Evolutionary conservation across 192 early-diverging fungal species (phyloP).

Genomic region (Ambispora gerdemannii): DNA sequence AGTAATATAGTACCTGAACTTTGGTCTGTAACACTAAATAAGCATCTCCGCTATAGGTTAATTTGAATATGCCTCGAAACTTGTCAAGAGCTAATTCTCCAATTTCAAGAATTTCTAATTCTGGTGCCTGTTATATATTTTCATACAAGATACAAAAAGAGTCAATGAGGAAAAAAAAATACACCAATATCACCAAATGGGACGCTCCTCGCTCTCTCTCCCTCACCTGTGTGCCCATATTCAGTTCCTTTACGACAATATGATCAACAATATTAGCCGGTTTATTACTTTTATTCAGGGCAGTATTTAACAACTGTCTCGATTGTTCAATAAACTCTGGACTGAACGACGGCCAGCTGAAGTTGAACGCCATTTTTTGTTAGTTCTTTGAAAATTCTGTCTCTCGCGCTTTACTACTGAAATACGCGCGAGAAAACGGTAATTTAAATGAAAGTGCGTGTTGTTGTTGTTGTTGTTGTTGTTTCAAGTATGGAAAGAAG

Average conservation of each 20-base stretch:
- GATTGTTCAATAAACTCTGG: conserved; percentile 85
- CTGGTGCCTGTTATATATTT: conserved; percentile 66
- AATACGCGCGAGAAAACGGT: too few species aligned
- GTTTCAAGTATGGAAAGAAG: too few species aligned
- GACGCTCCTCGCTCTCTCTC: too few species aligned
- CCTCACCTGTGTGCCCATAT: conserved; percentile 85
- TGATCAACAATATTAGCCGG: conserved; percentile 89
- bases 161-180: too few species aligned
- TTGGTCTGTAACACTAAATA: conserved; percentile 86
- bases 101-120: conserved; percentile 97
- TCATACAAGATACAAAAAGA: background rate
- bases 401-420: too few species aligned
- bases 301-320: conserved; percentile 77
- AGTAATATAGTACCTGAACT: conserved; percentile 68
- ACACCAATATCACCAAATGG: too few species aligned
- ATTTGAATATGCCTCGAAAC: conserved; percentile 94
- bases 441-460: too few species aligned
- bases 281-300: conserved; percentile 92
- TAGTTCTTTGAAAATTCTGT: background rate
- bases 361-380: conserved; percentile 81
- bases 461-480: too few species aligned
- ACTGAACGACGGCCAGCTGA: conserved; percentile 94
- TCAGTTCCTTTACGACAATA: conserved; percentile 88
- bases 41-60: conserved; percentile 92
- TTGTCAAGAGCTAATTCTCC: conserved; percentile 91